A percentile compares a stretch with the other conserved stretches of the same genome.
These are phyloP conservation scores for Mucor piriformis DNA, from an alignment of 371 early-diverging fungal species.

Conservation along the genomic window DNA sequence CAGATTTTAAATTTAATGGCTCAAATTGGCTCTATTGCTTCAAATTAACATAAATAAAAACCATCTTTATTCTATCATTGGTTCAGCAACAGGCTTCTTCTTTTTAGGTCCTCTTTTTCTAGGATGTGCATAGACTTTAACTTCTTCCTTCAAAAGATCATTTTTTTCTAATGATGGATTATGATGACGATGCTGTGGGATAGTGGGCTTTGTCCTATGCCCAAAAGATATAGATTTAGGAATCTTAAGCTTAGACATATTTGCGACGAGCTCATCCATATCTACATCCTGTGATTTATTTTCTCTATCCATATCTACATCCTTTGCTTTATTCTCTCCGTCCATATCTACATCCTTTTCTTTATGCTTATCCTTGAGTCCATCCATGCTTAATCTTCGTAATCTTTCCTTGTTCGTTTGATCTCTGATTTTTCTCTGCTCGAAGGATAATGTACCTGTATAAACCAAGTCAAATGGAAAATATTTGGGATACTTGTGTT, in stretches of 20 bases:
- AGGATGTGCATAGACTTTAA: not conserved
- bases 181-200: constrained; percentile 1
- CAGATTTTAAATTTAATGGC: constrained; percentile 74
- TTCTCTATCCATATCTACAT: no score
- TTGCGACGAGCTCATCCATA: constrained; percentile 24
- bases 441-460: constrained; percentile 51
- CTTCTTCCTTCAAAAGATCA: constrained; percentile 2
- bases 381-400: not conserved
- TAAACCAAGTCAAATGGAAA: constrained; percentile 70
- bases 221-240: constrained; percentile 48
- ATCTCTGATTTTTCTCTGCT: constrained; percentile 28
- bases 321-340: not conserved
- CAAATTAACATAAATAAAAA: constrained; percentile 10
- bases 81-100: not conserved
- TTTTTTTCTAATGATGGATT: not conserved
- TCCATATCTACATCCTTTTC: not conserved
- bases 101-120: constrained; percentile 11
- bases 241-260: constrained; percentile 32
- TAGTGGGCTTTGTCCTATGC: not conserved
- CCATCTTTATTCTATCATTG: constrained; percentile 1
- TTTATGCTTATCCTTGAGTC: not conserved
- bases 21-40: constrained; percentile 54
- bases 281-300: no score
- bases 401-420: constrained; percentile 4
- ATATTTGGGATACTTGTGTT: constrained; percentile 64